Conservation (phyloP, 805 yeast genomes). For the Hanseniaspora nectarophila region DNA sequence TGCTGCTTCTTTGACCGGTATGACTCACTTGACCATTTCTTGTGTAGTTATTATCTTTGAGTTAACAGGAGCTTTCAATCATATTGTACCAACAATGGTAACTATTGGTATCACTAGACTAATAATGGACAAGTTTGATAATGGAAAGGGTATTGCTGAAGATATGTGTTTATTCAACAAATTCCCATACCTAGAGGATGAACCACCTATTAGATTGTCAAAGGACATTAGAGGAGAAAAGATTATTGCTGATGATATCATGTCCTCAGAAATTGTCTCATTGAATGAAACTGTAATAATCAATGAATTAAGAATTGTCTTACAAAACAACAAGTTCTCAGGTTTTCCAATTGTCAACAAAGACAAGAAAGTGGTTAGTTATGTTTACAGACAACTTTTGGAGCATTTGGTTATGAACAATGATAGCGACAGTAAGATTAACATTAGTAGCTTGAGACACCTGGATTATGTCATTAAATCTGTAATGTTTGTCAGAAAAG, state of each 20-base stretch:
- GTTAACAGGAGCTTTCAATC: conserved; percentile 85
- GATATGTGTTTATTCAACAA: conserved; percentile 86
- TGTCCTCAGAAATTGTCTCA: conserved; percentile 22
- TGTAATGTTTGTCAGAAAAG: conserved; percentile 48
- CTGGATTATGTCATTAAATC: conserved; percentile 35
- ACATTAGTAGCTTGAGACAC: conserved; percentile 2
- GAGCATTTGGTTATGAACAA: conserved; percentile 11
- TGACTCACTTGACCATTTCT: conserved; percentile 81
- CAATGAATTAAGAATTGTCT: conserved; percentile 11
- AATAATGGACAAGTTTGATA: conserved; percentile 65
- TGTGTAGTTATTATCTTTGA: conserved; percentile 95
- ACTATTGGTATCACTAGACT: conserved; percentile 79
- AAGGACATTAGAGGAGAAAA: conserved; percentile 36
- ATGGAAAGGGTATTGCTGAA: conserved; percentile 79
- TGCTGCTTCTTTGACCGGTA: conserved; percentile 88
- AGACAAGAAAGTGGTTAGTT: conserved; percentile 15
- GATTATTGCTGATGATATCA: conserved; percentile 45
- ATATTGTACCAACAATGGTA: conserved; percentile 90
- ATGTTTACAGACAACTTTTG: conserved; percentile 16
- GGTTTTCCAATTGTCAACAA: conserved; percentile 28
- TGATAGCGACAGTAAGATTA: neutral
- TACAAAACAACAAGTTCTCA: conserved; percentile 13
- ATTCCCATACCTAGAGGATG: conserved; percentile 59
- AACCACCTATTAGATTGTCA: conserved; percentile 50
- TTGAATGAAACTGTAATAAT: conserved; percentile 23